Base-by-base conservation (phyloP, 2,329 filamentous ascomycete species). In the Diaporthe longicolla region DNA sequence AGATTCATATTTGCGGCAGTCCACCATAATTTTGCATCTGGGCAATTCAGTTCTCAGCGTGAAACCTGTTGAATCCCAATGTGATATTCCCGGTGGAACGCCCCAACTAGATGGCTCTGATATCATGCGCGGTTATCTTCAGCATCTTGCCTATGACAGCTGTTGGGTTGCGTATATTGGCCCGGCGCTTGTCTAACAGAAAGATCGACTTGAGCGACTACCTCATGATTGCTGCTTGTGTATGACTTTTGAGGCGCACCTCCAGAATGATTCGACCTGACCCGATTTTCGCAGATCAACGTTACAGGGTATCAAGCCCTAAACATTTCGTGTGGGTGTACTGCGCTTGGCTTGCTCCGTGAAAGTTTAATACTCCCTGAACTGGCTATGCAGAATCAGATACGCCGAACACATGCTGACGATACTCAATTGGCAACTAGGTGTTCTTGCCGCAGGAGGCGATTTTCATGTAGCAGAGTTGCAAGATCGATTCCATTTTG, bases 161-260 rank as follows among this genome's bases (percentile, higher is more conserved):
- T 45, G 65, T 69, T 21, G 65, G 65, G n/a, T 17, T 88, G 87
- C 76, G 50, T 15, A 26, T 69, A 10, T 29, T 55, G 19, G 65
- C 65, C 32, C 19, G 37, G 21, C 50, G 65, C 21, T 55, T 55
- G 21, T 55, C 65, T 7, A 32, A 32, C 29, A 32, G 29, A 32
- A 32, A 6, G 29, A 32, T 32, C 29, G 29, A 32, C 29, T 32
- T 32, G 35, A 69, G 50, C 26, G 50, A 69, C 37, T 55, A 69
- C 29, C 45, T 69, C 8, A 57, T 69, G n/a, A 69, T 57, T 43
- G 50, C 50, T 29, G 65, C 65, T 55, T 69, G 65, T 37, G 65
- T 55, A 15, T 45, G 65, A n/a, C 9, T 5, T 17, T 15, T 15
- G 45, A 24, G 2, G 7, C 65, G n/a, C 9, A 37, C 3, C 0